Base-by-base conservation (phyloP, 768 basidiomycete species). In the Lactarius evosmus region DNA sequence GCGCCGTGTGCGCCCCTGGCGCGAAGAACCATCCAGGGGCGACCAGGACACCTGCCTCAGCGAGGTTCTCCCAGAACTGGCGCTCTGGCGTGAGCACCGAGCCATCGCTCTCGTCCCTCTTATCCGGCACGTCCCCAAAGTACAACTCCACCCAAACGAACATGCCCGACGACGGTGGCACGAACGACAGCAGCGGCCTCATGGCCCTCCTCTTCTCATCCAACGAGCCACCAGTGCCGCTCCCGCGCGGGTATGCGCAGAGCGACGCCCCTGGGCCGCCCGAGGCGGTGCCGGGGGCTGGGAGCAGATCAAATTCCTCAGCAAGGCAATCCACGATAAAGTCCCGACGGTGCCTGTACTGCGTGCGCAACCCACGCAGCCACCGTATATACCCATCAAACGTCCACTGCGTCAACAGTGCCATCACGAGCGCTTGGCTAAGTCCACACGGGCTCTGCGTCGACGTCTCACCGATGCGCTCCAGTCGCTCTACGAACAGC, bases 131-230 rank as follows among this genome's bases (percentile, higher is more conserved):
- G 58, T 78, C 73, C 25, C 83, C 79, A 44, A 92, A 78, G 74
- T 91, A 80, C 30, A 93, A 70, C 68, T 80, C 79, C 70, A 85
- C 85, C 86, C 86, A 89, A 33, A 87, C 67, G 74, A 91, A 93
- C 92, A 93, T 95, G 8, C 92, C 92, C n/a, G 87, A 81, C 1
- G 82, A 81, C 0, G 91, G 91, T 14, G 90, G 87, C 2, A 89
- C 82, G 71, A 92, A 87, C 53, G 83, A 85, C 66, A 92, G 82
- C 63, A 87, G 70, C 27, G 79, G 71, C 14, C 72, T 56, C 63
- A 63, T 53, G 46, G 53, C 62, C 58, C 56, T 56, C 25, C 72
- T 67, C 25, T 65, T 67, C 75, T 83, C 85, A 73, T 85, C 82
- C 61, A 73, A 69, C 69, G 72, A 73, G 50, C 58, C 60, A 8